phyloP scores from a whole-genome alignment of 192 early-diverging fungal genomes.

The Entomortierella beljakovae region DNA sequence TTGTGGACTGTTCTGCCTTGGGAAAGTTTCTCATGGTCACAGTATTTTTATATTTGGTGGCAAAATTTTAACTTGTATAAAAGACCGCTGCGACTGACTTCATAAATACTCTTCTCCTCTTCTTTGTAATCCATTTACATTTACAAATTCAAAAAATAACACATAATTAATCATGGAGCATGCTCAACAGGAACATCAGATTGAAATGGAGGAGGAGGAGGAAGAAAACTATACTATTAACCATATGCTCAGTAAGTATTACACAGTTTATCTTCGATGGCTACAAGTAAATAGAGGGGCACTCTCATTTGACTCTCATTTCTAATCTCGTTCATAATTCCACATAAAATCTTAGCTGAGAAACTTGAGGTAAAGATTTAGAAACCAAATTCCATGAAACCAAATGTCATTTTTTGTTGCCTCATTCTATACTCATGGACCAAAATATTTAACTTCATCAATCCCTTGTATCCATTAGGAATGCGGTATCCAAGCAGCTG shows the following conservation, averaged over 20 bases:
- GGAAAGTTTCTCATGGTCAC: too few relatives aligned
- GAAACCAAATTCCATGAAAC: not conserved
- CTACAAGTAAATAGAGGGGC: slow-evolving; percentile 3
- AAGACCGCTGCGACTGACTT: not conserved
- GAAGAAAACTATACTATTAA: slow-evolving; percentile 13
- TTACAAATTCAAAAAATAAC: not conserved
- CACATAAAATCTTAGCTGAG: slow-evolving; percentile 19
- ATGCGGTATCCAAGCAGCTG: slow-evolving; percentile 73
- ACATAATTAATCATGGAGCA: slow-evolving; percentile 25
- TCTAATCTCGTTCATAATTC: not conserved
- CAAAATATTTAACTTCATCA: not conserved
- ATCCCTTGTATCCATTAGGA: slow-evolving; percentile 55
- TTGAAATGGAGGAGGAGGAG: slow-evolving; percentile 40
- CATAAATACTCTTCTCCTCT: not conserved
- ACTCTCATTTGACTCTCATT: slow-evolving; percentile 33
- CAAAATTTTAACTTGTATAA: not conserved
- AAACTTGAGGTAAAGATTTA: slow-evolving; percentile 41
- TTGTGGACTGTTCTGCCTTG: too few relatives aligned
- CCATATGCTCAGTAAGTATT: slow-evolving; percentile 41
- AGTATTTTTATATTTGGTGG: slow-evolving; percentile 9
- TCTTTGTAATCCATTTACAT: not conserved
- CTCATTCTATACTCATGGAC: not conserved
- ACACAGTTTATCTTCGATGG: not conserved
- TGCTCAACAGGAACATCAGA: slow-evolving; percentile 29
- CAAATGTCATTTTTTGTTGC: too few relatives aligned